Percentiles rank a stretch among this genome's conserved stretches.
Evolutionary conservation across 306 rosid genomes (phyloP).

Genomic region (Inga laurina): DNA sequence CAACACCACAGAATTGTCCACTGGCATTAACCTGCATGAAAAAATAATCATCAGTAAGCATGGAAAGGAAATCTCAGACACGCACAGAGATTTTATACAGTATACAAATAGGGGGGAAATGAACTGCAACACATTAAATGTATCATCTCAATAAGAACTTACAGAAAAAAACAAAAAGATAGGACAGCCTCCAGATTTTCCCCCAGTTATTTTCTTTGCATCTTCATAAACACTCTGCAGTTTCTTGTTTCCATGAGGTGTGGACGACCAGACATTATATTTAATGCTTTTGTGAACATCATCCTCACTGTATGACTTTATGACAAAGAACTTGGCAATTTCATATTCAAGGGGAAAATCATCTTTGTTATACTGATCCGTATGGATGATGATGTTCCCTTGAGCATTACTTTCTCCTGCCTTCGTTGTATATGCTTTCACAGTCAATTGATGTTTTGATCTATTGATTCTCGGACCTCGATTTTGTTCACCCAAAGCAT

Average conservation of each 20-base stretch:
- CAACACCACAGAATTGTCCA: slow-evolving; percentile 92
- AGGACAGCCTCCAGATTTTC: slow-evolving; percentile 69
- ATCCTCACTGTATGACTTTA: slow-evolving; percentile 96
- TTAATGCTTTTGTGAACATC: slow-evolving; percentile 97
- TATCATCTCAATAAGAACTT: slow-evolving; percentile 34
- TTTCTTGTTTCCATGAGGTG: slow-evolving; percentile 94
- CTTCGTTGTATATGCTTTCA: slow-evolving; percentile 72
- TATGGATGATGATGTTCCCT: slow-evolving; percentile 66
- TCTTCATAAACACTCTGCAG: slow-evolving; percentile 71
- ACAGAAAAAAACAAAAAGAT: slow-evolving; percentile 84
- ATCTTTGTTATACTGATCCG: slow-evolving; percentile 82
- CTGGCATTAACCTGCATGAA: slow-evolving; percentile 83
- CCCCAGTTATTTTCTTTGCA: slow-evolving; percentile 64
- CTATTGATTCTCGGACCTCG: slow-evolving; percentile 85
- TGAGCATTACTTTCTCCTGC: slow-evolving; percentile 74
- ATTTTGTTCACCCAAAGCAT: slow-evolving; percentile 82
- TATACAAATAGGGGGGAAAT: background rate
- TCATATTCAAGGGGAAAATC: slow-evolving; percentile 62
- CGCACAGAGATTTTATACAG: slow-evolving; percentile 2
- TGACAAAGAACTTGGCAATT: slow-evolving; percentile 84
- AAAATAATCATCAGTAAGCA: slow-evolving; percentile 13
- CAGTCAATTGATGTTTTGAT: slow-evolving; percentile 57
- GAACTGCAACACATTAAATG: background rate
- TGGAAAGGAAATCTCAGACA: background rate
- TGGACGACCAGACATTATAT: slow-evolving; percentile 96